These are phyloP conservation scores for Salvia sclarea DNA, from an alignment of 305 asterid species.

Conservation along the genomic window DNA sequence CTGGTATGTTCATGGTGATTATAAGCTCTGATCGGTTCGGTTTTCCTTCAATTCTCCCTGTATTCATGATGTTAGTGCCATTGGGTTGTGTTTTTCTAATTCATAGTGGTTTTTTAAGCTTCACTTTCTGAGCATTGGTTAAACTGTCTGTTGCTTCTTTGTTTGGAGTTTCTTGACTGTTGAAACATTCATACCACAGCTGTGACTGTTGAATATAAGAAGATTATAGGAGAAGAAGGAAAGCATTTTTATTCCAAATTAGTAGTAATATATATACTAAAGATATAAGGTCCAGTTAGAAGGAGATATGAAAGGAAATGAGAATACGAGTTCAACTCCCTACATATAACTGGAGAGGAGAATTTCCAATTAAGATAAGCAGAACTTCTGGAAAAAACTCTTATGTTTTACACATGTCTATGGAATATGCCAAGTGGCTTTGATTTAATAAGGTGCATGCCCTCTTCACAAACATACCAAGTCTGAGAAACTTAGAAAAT, in stretches of 20 bases:
- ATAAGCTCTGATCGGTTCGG: slow-evolving; percentile 17
- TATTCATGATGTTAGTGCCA: neutral
- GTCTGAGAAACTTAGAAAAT: neutral
- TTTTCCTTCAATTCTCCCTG: slow-evolving; percentile 2
- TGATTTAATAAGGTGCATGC: too few relatives aligned
- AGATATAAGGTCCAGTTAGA: neutral
- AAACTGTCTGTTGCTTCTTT: neutral
- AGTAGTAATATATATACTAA: neutral
- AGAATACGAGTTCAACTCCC: neutral
- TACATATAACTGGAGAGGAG: slow-evolving; percentile 12
- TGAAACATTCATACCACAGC: too few relatives aligned
- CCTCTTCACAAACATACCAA: too few relatives aligned
- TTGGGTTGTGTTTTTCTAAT: slow-evolving; percentile 22
- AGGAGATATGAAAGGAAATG: neutral
- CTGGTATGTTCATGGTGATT: slow-evolving; percentile 57
- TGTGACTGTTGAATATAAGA: neutral
- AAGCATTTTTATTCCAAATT: neutral
- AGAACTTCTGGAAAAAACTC: neutral
- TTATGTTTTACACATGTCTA: neutral
- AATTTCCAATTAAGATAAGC: neutral
- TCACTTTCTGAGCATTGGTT: neutral
- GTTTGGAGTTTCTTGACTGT: slow-evolving; percentile 20
- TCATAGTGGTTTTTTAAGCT: neutral
- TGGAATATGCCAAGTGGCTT: too few relatives aligned
- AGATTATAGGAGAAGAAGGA: neutral